Conservation (phyloP, 139 green algal genomes). For the Edaphochlamys debaryana region DNA sequence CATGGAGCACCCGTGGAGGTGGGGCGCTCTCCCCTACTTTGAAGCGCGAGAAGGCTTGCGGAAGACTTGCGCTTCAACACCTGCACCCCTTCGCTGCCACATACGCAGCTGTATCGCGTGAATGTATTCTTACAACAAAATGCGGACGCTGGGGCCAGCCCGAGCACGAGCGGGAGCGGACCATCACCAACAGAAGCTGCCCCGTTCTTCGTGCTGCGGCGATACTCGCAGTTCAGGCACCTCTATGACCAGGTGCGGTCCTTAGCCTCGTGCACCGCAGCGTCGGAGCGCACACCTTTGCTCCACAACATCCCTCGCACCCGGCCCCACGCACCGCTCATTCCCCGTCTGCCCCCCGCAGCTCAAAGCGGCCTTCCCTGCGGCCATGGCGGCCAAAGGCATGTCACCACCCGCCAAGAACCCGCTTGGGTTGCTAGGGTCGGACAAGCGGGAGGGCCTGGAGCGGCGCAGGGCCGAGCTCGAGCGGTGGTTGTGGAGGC, state of each 20-base stretch:
- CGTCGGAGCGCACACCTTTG: too few species aligned
- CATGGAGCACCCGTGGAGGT: constrained; percentile 61
- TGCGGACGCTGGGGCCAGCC: too few species aligned
- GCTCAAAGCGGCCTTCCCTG: constrained; percentile 57
- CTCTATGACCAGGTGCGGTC: constrained; percentile 54
- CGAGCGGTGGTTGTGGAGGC: constrained; percentile 79
- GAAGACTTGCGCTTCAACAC: too few species aligned
- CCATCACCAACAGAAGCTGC: not conserved
- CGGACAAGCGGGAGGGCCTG: constrained; percentile 61
- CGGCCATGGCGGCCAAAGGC: constrained; percentile 37
- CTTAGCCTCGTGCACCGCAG: too few species aligned
- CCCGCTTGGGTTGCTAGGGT: constrained; percentile 38
- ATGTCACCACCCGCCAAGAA: constrained; percentile 64
- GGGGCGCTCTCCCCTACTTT: too few species aligned
- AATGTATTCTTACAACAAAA: constrained; percentile 63
- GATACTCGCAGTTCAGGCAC: constrained; percentile 69
- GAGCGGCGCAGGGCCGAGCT: constrained; percentile 76
- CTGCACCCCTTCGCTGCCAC: too few species aligned
- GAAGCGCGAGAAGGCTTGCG: too few species aligned
- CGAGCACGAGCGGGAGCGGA: too few species aligned
- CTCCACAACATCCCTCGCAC: too few species aligned
- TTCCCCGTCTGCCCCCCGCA: constrained; percentile 8
- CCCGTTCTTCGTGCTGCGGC: constrained; percentile 67
- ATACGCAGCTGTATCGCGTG: constrained; percentile 65
- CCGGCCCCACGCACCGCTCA: not conserved